Conservation (phyloP, 768 basidiomycete genomes). For the Rhodosporidiobolus sp. region DNA sequence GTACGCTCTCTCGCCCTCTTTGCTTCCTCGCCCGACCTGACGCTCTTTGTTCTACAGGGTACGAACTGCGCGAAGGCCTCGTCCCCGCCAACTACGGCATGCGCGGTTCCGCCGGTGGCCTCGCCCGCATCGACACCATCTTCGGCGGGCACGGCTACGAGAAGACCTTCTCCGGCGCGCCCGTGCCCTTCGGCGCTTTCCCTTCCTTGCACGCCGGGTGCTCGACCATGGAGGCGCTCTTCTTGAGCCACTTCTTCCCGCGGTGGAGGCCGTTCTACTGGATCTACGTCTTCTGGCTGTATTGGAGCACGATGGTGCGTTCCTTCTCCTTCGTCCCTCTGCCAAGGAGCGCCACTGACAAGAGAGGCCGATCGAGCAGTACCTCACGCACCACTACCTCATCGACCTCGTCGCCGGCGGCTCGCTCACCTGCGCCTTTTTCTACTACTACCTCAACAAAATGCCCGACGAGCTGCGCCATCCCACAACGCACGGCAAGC, state of each 20-base stretch:
- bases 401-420: slow-evolving; percentile 95
- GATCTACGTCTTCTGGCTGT: slow-evolving; percentile 78
- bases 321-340: neutral
- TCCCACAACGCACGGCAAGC: slow-evolving; percentile 18
- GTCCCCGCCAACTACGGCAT: slow-evolving; percentile 91
- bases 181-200: slow-evolving; percentile 94
- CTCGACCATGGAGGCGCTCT: slow-evolving; percentile 87
- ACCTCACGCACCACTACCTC: slow-evolving; percentile 96
- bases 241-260: slow-evolving; percentile 93
- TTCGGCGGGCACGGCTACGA: slow-evolving; percentile 76
- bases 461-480: slow-evolving; percentile 36
- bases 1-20: slow-evolving; percentile 46
- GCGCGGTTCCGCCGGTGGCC: slow-evolving; percentile 87
- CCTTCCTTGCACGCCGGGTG: slow-evolving; percentile 87
- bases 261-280: slow-evolving; percentile 53
- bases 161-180: slow-evolving; percentile 74
- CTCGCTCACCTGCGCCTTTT: slow-evolving; percentile 78
- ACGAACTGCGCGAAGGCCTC: slow-evolving; percentile 92
- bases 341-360: neutral
- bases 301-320: slow-evolving; percentile 89
- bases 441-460: slow-evolving; percentile 54
- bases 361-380: slow-evolving; percentile 53
- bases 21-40: neutral
- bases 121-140: slow-evolving; percentile 84
- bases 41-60: slow-evolving; percentile 57